Evolutionary conservation across 2,329 filamentous ascomycete genomes (phyloP), one percentile per base, ranked within the genome.

Genomic region (Fusarium praegraminearum): DNA sequence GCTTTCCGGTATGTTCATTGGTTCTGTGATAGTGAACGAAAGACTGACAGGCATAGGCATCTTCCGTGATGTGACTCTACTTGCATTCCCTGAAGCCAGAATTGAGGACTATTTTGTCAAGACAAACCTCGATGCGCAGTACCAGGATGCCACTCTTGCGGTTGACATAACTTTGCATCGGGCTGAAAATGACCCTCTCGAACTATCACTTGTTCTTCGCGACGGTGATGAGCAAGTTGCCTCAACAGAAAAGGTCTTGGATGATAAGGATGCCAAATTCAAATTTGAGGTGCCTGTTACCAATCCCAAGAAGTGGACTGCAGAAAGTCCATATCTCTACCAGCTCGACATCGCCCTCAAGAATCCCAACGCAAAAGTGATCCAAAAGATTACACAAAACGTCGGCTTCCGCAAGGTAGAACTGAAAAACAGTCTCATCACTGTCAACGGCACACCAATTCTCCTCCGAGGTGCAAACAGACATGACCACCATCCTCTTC

Each of bases 81-180:
- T 63, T 8, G 58, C 61, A 3, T 16, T 63, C 1, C 61, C 61
- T 5, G 43, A 22, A 7, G 3, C 4, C 0, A 47, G 50, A 6
- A 44, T 63, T 9, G 58, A 63, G 26, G 61, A 63, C 5, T 63
- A 33, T 4, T 57, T 57, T 44, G 36, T 57, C n/a, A 63, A 63
- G 28, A 63, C 61, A 2, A 33, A 26, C 1, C 43, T 63, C 0
- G 61, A 63, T 22, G 24, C 32, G 4, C 8, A 11, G 2, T 63
- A 57, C 1, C 13, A 44, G 7, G 24, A 57, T 7, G 58, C 58
- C 4, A 15, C 38, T 15, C 49, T 63, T 0, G 20, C 24, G 3
- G 43, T 57, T 0, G 51, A 62, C 1, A 7, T 63, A 0, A 49
- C 24, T 2, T 0, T 63, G 24, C 26, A 15, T 0, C 20, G 7